Evolutionary conservation across 2,329 filamentous ascomycete genomes (phyloP).

Genomic region (Capronia americana): DNA sequence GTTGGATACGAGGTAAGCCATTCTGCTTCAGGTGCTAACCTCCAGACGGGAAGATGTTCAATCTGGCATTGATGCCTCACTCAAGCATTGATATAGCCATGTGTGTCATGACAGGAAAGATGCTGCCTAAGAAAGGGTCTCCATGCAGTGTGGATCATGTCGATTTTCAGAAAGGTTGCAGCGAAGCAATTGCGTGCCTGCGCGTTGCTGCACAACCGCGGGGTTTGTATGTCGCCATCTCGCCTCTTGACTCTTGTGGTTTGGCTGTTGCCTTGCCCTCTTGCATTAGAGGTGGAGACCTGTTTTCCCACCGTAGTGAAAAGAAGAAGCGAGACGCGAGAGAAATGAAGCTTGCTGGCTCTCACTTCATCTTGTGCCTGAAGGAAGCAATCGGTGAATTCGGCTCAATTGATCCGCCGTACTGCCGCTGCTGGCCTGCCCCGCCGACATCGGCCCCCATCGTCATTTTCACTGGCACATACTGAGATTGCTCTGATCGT

Average conservation of each 20-base stretch:
- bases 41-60: neutral
- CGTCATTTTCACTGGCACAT: neutral
- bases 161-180: slow-evolving; percentile 5
- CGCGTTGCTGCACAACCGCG: neutral
- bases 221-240: neutral
- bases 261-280: neutral
- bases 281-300: neutral
- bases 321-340: neutral
- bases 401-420: neutral
- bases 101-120: slow-evolving; percentile 18
- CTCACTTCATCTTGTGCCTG: too few relatives aligned
- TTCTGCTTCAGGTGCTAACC: neutral
- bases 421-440: neutral
- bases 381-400: neutral
- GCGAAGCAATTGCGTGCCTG: neutral
- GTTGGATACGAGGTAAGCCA: slow-evolving; percentile 25
- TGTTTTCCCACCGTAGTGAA: neutral
- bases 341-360: neutral
- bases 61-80: neutral
- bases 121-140: slow-evolving; percentile 18
- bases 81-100: slow-evolving; percentile 3
- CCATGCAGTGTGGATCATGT: slow-evolving; percentile 14
- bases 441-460: neutral
- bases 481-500: neutral
- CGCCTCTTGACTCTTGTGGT: neutral